phyloP scores from a whole-genome alignment of 345 rosid genomes.

The Cardamine occulta region DNA sequence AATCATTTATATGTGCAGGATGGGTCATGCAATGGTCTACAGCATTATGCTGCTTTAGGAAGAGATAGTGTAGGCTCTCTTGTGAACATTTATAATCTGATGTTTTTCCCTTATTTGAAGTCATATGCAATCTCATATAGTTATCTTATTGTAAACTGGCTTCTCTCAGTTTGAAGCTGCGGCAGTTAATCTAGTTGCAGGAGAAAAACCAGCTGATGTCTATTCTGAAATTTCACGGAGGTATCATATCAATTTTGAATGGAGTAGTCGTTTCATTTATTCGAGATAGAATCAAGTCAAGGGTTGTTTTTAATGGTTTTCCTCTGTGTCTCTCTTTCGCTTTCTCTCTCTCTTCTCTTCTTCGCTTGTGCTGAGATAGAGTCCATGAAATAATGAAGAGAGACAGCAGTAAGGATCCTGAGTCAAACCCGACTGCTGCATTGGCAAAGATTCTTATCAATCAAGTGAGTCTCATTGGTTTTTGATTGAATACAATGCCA shows the following conservation, averaged over 20 bases:
- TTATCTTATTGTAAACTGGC: constrained; percentile 32
- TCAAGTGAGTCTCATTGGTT: constrained; percentile 59
- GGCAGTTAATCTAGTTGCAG: constrained; percentile 87
- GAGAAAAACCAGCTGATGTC: constrained; percentile 92
- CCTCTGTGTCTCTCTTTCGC: constrained; percentile 13
- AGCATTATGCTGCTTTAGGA: constrained; percentile 98
- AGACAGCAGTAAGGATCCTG: constrained; percentile 81
- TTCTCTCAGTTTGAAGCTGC: constrained; percentile 83
- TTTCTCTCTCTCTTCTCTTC: neutral
- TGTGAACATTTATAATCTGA: constrained; percentile 6
- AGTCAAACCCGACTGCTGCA: constrained; percentile 66
- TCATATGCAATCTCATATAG: constrained; percentile 7
- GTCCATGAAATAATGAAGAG: constrained; percentile 85
- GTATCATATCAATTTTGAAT: constrained; percentile 47
- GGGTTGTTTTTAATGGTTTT: constrained; percentile 15
- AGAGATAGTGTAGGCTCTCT: constrained; percentile 77
- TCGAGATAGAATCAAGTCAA: constrained; percentile 5
- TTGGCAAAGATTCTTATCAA: constrained; percentile 78
- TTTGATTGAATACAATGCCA: neutral
- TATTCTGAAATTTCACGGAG: constrained; percentile 92
- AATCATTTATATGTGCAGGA: constrained; percentile 57
- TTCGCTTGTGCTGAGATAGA: constrained; percentile 49
- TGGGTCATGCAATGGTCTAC: constrained; percentile 98
- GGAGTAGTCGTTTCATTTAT: constrained; percentile 13
- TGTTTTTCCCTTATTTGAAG: constrained; percentile 14